These are phyloP conservation scores for Fusarium denticulatum DNA, from an alignment of 2,329 filamentous ascomycete genomes.

Conservation along the genomic window DNA sequence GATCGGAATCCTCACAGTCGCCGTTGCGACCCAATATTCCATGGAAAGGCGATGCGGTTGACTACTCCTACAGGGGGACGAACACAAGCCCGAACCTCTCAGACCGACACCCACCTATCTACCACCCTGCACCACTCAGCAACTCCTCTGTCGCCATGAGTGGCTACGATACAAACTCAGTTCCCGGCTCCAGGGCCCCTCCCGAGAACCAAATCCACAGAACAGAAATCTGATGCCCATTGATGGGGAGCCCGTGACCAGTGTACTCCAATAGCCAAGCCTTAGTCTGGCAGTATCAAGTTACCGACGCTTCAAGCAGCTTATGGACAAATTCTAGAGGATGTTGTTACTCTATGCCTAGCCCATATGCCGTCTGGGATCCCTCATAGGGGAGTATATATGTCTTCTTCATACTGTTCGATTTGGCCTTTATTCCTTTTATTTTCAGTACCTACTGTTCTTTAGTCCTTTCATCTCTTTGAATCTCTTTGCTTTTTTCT, in stretches of 20 bases:
- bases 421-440: not conserved
- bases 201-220: slow-evolving; percentile 5
- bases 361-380: not conserved
- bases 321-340: not conserved
- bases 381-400: not conserved
- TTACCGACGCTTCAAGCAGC: not conserved
- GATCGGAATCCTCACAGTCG: slow-evolving; percentile 68
- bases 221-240: not conserved
- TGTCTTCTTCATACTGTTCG: not conserved
- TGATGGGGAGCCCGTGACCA: not conserved
- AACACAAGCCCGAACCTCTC: slow-evolving; percentile 58
- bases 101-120: slow-evolving; percentile 60
- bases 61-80: slow-evolving; percentile 63
- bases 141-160: slow-evolving; percentile 11
- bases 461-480: not conserved
- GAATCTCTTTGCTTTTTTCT: not conserved
- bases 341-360: not conserved
- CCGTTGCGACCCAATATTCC: slow-evolving; percentile 69
- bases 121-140: slow-evolving; percentile 60
- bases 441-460: not conserved
- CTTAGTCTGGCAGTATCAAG: not conserved
- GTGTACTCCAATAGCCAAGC: not conserved
- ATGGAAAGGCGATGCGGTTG: slow-evolving; percentile 69
- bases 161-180: slow-evolving; percentile 9
- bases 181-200: slow-evolving; percentile 8